Evolutionary conservation across 2,329 filamentous ascomycete genomes (phyloP), one percentile per base, ranked within the genome.

Genomic region (Claviceps lovelessii): DNA sequence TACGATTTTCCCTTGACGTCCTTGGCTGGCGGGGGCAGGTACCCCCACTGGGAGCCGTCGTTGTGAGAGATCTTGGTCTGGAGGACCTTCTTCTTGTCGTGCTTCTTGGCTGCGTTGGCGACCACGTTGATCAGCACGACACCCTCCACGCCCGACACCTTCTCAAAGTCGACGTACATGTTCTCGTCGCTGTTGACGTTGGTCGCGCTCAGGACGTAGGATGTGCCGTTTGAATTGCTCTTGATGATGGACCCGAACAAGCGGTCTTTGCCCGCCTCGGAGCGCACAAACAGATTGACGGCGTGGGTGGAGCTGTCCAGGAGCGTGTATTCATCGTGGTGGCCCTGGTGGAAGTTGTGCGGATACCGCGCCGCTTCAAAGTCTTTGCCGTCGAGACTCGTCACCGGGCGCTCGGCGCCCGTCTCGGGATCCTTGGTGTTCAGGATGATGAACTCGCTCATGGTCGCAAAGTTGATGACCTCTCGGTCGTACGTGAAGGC

Each of bases 221-320:
- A 93, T 0, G 93, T 98, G 54, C 93, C 93, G 65, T 98, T 97
- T 63, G 90, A 96, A 73, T 98, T 98, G 65, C 90, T 96, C 79
- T 97, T 98, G 70, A 98, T 82, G 61, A 98, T 88, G 29, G 86
- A 85, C 42, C 93, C 93, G 62, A 87, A 90, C 57, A 86, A 80
- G 52, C 79, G 80, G 19, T 81, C 84, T 52, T 75, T 67, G 4
- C 74, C 73, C 45, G 77, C 78, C 62, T 86, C 85, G 45, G 88
- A 88, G 0, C 86, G 90, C 49, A 97, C 91, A 64, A 97, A 94
- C 56, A 98, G 72, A 71, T 97, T 97, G 56, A 98, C 79, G 1
- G 93, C 87, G 68, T 97, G 91, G 0, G 90, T 95, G 1, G 89
- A 93, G 69, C 90, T 96, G 67, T 96, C 90, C 35, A 98, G 77